phyloP scores from a whole-genome alignment of 108 stramenopile genomes.

The Stephanodiscus minutulus region DNA sequence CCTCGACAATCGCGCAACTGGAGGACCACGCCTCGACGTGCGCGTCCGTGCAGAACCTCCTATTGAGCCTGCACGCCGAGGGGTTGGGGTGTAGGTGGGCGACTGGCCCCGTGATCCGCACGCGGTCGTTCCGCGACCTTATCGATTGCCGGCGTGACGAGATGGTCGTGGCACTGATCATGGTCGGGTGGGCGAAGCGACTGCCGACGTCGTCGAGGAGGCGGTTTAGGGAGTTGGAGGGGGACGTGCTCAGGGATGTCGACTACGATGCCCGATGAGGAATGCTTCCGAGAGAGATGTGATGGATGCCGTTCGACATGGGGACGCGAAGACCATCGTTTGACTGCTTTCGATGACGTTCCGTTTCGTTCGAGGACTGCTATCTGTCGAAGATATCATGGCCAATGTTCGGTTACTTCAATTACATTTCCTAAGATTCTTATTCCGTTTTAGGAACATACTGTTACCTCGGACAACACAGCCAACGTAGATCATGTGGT shows the following conservation, averaged over 20 bases:
- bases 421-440: background rate
- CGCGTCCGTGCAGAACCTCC: constrained; percentile 73
- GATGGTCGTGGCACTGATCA: constrained; percentile 70
- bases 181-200: constrained; percentile 65
- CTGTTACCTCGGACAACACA: background rate
- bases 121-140: constrained; percentile 68
- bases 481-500: background rate
- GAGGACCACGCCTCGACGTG: constrained; percentile 80
- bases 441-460: background rate
- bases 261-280: background rate
- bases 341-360: too few relatives aligned
- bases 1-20: constrained; percentile 58
- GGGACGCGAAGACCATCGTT: too few relatives aligned
- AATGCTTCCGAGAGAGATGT: background rate
- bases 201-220: constrained; percentile 36
- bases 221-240: constrained; percentile 20
- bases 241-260: constrained; percentile 46
- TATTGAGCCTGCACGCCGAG: constrained; percentile 71
- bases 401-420: background rate
- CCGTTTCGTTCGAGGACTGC: too few relatives aligned
- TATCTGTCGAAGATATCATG: too few relatives aligned
- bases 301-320: too few relatives aligned
- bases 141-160: constrained; percentile 52
- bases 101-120: constrained; percentile 70
- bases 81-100: constrained; percentile 73